Evolutionary conservation across 192 early-diverging fungal genomes (phyloP), one percentile per base, ranked within the genome.

Genomic region (Backusella sp.): DNA sequence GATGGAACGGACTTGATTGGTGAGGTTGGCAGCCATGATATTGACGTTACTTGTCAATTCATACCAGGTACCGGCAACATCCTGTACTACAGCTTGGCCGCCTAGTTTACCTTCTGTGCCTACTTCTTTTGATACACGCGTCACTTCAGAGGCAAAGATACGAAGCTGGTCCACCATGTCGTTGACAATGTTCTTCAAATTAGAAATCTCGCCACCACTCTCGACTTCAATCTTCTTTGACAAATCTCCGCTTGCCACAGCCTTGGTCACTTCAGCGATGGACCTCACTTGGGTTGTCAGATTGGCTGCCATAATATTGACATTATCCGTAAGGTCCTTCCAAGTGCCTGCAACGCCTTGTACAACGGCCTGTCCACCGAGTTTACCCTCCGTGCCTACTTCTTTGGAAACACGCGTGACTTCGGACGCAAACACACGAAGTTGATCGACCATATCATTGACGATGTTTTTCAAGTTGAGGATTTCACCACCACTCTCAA

Each of bases 31-130:
- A 6, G 87, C 85, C 87, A 88, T 88, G 6, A 73, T 81, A 75
- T 88, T 88, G 35, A 88, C 87, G 30, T 83, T 85, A n/a, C 84
- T 84, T 17, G 87, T 93, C 7, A 93, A 79, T 36, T 93, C 92
- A 46, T 90, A 87, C 94, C 94, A 95, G 0, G 88, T 88, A 14
- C 94, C 94, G 21, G 88, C 89, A 2, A 93, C 92, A 70, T 88
- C 90, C 7, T 79, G 73, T 1, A 95, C 94, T 14, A 90, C 84
- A 1, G 92, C 94, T 78, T 94, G 92, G 35, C 86, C 94, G 67
- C 94, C 94, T 30, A 95, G 83, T 70, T 91, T 92, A 53, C 94
- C 94, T 56, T 93, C 90, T 0, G 85, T 91, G 46, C 91, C 91
- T 19, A 92, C 91, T 76, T 90, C 89, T 14, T 84, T 81, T 1